Conservation (phyloP, 1,139 yeast species). For the Torulaspora globosa region DNA sequence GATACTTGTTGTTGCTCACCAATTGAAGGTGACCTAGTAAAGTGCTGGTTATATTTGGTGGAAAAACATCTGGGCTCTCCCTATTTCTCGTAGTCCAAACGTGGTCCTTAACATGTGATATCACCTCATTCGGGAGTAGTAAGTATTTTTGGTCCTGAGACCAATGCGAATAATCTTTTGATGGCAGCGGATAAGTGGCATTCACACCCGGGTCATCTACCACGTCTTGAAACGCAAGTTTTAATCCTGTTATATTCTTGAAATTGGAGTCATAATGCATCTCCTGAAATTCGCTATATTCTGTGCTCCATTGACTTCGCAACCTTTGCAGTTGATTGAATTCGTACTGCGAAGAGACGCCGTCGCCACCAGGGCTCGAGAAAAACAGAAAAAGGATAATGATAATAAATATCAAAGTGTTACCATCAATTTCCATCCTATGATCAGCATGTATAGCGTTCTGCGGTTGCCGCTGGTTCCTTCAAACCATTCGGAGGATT, state of each 20-base stretch:
- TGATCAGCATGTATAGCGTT: not conserved
- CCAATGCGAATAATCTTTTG: slow-evolving; percentile 47
- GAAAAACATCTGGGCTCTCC: slow-evolving; percentile 20
- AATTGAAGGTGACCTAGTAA: slow-evolving; percentile 28
- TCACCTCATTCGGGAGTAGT: slow-evolving; percentile 57
- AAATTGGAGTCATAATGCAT: slow-evolving; percentile 53
- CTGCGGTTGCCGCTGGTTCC: not conserved
- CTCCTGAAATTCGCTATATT: slow-evolving; percentile 38
- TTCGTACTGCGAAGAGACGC: slow-evolving; percentile 39
- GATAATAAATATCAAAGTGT: slow-evolving; percentile 31
- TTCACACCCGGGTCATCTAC: slow-evolving; percentile 41
- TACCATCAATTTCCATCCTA: slow-evolving; percentile 35
- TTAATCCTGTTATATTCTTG: slow-evolving; percentile 71
- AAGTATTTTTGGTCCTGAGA: slow-evolving; percentile 51
- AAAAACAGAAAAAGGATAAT: slow-evolving; percentile 42
- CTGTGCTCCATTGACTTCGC: slow-evolving; percentile 25
- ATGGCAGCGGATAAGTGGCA: slow-evolving; percentile 57
- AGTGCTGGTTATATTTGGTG: slow-evolving; percentile 33
- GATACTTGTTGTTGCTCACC: slow-evolving; percentile 20
- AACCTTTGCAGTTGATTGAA: slow-evolving; percentile 30
- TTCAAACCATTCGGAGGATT: not conserved
- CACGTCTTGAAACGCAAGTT: slow-evolving; percentile 57
- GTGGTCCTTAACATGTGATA: slow-evolving; percentile 33
- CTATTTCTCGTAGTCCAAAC: slow-evolving; percentile 25
- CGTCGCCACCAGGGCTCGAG: slow-evolving; percentile 60